A percentile compares a stretch with the other conserved stretches of the same genome.
Evolutionary conservation across 116 monocot genomes (phyloP).

Genomic region (Posidonia oceanica): DNA sequence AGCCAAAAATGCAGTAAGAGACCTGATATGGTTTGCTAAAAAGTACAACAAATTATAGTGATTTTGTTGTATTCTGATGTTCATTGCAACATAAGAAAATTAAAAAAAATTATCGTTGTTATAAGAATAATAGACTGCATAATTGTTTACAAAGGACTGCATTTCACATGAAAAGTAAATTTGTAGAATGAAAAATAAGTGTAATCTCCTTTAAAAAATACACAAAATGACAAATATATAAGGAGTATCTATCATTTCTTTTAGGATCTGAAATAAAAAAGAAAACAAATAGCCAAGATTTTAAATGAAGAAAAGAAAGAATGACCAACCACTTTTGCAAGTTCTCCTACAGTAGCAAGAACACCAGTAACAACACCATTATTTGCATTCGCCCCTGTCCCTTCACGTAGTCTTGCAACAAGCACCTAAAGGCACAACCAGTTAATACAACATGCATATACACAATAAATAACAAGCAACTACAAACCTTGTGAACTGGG

Average conservation of each 20-base stretch:
- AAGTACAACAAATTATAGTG: neutral
- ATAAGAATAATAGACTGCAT: too few relatives aligned
- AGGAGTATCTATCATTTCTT: neutral
- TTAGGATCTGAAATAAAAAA: neutral
- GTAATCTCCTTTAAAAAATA: neutral
- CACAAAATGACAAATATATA: neutral
- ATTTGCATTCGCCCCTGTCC: constrained; percentile 63
- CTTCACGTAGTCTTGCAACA: constrained; percentile 63
- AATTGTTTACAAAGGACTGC: too few relatives aligned
- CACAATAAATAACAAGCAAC: neutral
- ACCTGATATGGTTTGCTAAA: neutral
- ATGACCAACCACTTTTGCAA: constrained; percentile 74
- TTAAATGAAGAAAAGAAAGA: constrained; percentile 3
- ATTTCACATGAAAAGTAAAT: too few relatives aligned
- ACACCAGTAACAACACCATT: constrained; percentile 78
- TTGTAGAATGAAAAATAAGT: neutral
- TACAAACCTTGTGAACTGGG: constrained; percentile 87
- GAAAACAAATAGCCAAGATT: constrained; percentile 1
- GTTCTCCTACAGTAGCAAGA: constrained; percentile 94
- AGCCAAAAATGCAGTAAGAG: neutral
- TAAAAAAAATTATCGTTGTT: too few relatives aligned
- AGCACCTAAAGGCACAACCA: constrained; percentile 48
- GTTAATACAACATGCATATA: neutral
- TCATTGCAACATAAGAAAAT: too few relatives aligned
- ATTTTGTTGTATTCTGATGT: neutral